Conservation (phyloP, 2,329 filamentous ascomycete genomes). For the Calonectria pseudoturangicola region DNA sequence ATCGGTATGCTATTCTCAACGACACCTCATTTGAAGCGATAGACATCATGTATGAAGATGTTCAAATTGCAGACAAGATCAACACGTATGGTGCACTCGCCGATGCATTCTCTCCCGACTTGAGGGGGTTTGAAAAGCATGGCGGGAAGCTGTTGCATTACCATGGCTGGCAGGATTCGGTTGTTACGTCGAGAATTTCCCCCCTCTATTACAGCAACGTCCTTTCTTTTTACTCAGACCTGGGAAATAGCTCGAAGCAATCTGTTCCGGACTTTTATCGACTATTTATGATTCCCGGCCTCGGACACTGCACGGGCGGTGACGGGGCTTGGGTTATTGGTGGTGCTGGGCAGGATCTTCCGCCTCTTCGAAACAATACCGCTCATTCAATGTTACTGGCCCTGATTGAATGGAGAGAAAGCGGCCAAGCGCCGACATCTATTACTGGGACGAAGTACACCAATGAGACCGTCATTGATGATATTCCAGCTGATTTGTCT, state of each 20-base stretch:
- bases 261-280: slow-evolving; percentile 3
- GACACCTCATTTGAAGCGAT: slow-evolving; percentile 3
- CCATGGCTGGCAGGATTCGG: slow-evolving; percentile 15
- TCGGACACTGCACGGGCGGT: background rate
- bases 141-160: slow-evolving; percentile 12
- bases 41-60: slow-evolving; percentile 8
- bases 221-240: background rate
- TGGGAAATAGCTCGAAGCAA: background rate
- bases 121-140: slow-evolving; percentile 9
- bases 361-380: background rate
- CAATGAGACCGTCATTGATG: slow-evolving; percentile 1
- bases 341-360: slow-evolving; percentile 15
- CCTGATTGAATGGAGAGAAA: slow-evolving; percentile 17
- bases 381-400: slow-evolving; percentile 13
- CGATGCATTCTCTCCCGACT: background rate
- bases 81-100: slow-evolving; percentile 1
- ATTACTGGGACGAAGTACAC: slow-evolving; percentile 3
- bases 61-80: slow-evolving; percentile 16
- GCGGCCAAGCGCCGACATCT: background rate
- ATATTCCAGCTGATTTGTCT: background rate
- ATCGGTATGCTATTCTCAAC: slow-evolving; percentile 14
- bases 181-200: slow-evolving; percentile 4
- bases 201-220: slow-evolving; percentile 15
- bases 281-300: slow-evolving; percentile 1
- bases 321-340: slow-evolving; percentile 17